These are phyloP conservation scores for Neurospora terricola DNA, from an alignment of 495 filamentous ascomycete species.

Conservation along the genomic window DNA sequence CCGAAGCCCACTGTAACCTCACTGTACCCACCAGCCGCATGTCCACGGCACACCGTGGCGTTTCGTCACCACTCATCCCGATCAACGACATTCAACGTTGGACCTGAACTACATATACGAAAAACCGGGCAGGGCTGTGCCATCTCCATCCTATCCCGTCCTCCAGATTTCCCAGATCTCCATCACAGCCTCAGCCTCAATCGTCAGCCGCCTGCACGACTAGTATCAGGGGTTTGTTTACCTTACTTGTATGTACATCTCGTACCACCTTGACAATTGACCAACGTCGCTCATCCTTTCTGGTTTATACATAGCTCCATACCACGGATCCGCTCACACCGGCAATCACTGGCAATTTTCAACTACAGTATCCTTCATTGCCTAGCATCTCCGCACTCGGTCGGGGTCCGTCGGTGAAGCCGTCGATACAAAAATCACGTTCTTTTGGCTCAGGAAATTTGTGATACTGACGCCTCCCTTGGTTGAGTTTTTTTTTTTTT, in stretches of 20 bases:
- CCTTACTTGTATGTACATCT: background rate
- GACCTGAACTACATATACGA: background rate
- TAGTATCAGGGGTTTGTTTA: background rate
- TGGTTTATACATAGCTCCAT: background rate
- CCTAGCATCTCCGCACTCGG: background rate
- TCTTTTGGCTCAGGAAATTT: background rate
- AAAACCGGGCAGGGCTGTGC: background rate
- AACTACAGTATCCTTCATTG: background rate
- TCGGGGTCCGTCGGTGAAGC: background rate
- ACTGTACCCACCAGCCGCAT: background rate
- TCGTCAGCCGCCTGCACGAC: background rate
- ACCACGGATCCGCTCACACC: background rate
- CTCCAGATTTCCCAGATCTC: background rate
- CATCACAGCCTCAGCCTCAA: background rate
- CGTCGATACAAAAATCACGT: background rate
- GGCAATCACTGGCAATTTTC: background rate
- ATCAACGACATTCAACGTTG: background rate
- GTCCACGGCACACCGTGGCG: background rate
- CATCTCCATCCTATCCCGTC: background rate
- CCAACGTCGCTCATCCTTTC: background rate
- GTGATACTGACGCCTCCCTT: background rate
- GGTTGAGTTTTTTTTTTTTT: background rate
- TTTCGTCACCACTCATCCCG: background rate
- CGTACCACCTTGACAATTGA: background rate
- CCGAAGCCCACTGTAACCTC: background rate